phyloP scores from a whole-genome alignment of 1,284 basidiomycete species.

The Tilletia walkeri region DNA sequence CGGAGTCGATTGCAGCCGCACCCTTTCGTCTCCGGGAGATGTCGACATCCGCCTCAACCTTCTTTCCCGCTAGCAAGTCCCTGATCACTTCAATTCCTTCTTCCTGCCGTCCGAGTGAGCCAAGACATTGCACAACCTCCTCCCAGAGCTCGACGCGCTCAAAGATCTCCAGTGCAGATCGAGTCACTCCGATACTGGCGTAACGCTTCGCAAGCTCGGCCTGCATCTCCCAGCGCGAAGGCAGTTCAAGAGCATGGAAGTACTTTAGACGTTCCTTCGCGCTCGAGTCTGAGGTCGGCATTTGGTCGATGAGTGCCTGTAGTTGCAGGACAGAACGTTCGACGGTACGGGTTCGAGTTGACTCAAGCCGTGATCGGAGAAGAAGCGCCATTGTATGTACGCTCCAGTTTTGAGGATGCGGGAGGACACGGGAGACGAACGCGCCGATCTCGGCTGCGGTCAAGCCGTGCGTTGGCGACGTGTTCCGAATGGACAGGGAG shows the following conservation, averaged over 20 bases:
- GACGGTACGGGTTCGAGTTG: constrained; percentile 48
- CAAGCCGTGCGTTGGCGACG: constrained; percentile 54
- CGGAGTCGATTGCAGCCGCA: constrained; percentile 57
- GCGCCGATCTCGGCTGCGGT: constrained; percentile 51
- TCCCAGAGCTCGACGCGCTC: constrained; percentile 53
- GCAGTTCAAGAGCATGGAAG: constrained; percentile 49
- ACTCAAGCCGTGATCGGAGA: constrained; percentile 50
- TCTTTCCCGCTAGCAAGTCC: constrained; percentile 47
- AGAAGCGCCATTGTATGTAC: constrained; percentile 55
- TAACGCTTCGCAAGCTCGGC: constrained; percentile 50
- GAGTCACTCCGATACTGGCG: constrained; percentile 46
- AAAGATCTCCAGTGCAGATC: constrained; percentile 52
- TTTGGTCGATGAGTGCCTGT: constrained; percentile 54
- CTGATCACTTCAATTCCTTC: constrained; percentile 49
- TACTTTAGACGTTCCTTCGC: constrained; percentile 46
- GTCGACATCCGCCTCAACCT: constrained; percentile 38
- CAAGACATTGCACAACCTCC: constrained; percentile 51
- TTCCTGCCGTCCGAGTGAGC: constrained; percentile 43
- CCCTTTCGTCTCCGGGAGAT: not conserved
- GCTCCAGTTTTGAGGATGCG: constrained; percentile 52
- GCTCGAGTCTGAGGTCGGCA: constrained; percentile 55
- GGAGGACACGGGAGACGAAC: constrained; percentile 47
- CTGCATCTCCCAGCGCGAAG: constrained; percentile 54
- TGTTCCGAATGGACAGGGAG: constrained; percentile 52
- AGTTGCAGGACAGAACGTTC: constrained; percentile 52